phyloP scores from a whole-genome alignment of 192 early-diverging fungal species.

The Backusella liffmaniae region DNA sequence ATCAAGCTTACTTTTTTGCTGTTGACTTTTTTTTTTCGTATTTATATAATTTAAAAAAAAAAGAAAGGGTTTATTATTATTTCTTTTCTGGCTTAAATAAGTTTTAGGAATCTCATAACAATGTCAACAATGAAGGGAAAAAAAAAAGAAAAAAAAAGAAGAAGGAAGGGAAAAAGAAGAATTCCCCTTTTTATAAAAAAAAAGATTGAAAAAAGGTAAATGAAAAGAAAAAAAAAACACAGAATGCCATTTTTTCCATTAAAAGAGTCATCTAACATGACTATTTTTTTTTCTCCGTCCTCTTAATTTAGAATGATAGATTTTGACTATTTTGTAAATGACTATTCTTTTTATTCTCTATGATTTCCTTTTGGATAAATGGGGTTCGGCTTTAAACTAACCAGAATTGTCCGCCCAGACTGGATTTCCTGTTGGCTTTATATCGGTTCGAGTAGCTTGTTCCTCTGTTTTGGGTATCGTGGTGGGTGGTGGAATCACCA shows the following conservation, averaged over 20 bases:
- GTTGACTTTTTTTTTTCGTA: neutral
- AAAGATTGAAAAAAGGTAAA: neutral
- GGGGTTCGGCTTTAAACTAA: neutral
- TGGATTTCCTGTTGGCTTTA: neutral
- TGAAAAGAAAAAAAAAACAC: neutral
- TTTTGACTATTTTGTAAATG: neutral
- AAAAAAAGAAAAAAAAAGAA: neutral
- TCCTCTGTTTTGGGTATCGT: neutral
- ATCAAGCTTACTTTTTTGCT: neutral
- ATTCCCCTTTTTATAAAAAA: neutral
- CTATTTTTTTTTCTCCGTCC: neutral
- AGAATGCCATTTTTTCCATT: neutral
- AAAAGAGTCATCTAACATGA: neutral
- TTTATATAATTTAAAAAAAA: neutral
- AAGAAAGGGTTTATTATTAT: too few species aligned
- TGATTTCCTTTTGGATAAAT: neutral
- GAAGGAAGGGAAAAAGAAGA: neutral
- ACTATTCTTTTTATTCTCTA: conserved; percentile 6
- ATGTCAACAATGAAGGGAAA: neutral
- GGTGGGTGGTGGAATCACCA: conserved; percentile 38
- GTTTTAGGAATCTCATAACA: too few species aligned
- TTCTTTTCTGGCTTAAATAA: too few species aligned
- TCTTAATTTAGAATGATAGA: neutral
- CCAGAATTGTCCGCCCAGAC: neutral
- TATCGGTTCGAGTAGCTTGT: too few species aligned